These are phyloP conservation scores for Teunomyces tritomae DNA, from an alignment of 805 yeast species.

Conservation along the genomic window DNA sequence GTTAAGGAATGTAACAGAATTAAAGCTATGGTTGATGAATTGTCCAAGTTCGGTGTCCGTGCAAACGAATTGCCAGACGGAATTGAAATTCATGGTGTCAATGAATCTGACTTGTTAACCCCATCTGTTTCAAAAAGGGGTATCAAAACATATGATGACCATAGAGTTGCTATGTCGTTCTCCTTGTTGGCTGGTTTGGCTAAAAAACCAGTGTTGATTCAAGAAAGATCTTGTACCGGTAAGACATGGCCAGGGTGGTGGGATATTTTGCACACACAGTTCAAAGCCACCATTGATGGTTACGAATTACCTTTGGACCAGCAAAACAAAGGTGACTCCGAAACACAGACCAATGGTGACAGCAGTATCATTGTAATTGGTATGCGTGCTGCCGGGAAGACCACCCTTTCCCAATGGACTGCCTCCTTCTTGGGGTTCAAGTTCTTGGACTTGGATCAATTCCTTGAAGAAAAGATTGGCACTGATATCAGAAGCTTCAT, in stretches of 20 bases:
- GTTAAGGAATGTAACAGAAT: slow-evolving; percentile 97
- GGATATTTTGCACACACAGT: slow-evolving; percentile 77
- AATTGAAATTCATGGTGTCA: slow-evolving; percentile 76
- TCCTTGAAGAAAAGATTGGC: slow-evolving; percentile 55
- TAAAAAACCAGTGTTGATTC: slow-evolving; percentile 61
- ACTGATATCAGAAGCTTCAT: slow-evolving; percentile 59
- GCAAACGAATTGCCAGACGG: slow-evolving; percentile 91
- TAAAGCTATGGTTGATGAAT: slow-evolving; percentile 86
- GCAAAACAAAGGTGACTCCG: slow-evolving; percentile 15
- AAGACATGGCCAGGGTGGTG: slow-evolving; percentile 99
- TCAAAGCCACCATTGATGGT: slow-evolving; percentile 70
- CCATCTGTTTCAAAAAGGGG: slow-evolving; percentile 58
- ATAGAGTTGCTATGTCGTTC: slow-evolving; percentile 97
- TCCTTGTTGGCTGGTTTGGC: slow-evolving; percentile 80
- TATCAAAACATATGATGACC: slow-evolving; percentile 85
- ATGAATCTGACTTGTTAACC: slow-evolving; percentile 45
- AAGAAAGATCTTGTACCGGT: slow-evolving; percentile 89
- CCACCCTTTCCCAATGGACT: slow-evolving; percentile 79
- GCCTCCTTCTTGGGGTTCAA: slow-evolving; percentile 65
- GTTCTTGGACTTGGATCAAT: slow-evolving; percentile 73
- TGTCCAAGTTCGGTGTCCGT: slow-evolving; percentile 85
- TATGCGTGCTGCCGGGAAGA: slow-evolving; percentile 97
- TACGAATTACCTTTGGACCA: slow-evolving; percentile 46
- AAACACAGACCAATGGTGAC: slow-evolving; percentile 34
- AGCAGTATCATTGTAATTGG: slow-evolving; percentile 81